phyloP scores from a whole-genome alignment of 495 filamentous ascomycete species.

The Penicillium nucicola region DNA sequence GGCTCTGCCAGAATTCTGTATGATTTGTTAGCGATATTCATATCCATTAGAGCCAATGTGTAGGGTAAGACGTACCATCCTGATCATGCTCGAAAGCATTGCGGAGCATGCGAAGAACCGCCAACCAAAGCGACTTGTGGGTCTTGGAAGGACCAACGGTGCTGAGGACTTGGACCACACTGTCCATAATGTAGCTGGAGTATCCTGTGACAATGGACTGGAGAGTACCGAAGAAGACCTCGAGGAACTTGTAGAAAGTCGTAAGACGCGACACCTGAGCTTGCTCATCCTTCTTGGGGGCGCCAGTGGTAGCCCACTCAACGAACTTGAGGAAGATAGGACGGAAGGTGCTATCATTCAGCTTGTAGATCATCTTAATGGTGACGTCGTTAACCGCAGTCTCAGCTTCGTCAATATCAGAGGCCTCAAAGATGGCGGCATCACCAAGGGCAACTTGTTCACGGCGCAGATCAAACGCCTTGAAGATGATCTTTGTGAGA shows the following conservation, averaged over 20 bases:
- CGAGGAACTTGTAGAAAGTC: conserved; percentile 76
- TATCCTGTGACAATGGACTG: conserved; percentile 95
- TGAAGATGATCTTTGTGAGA: conserved; percentile 68
- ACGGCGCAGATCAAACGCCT: conserved; percentile 69
- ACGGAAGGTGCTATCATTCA: conserved; percentile 95
- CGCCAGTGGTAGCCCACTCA: conserved; percentile 65
- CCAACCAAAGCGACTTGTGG: conserved; percentile 56
- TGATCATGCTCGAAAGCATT: conserved; percentile 79
- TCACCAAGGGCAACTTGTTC: conserved; percentile 38
- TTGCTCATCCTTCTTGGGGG: conserved; percentile 57
- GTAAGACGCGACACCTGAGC: conserved; percentile 55
- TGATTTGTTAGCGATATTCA: conserved; percentile 3
- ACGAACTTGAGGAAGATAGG: conserved; percentile 80
- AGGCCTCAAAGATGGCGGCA: conserved; percentile 38
- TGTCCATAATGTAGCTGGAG: conserved; percentile 77
- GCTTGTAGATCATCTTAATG: conserved; percentile 89
- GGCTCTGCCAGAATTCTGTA: conserved; percentile 82
- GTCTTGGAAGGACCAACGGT: conserved; percentile 44
- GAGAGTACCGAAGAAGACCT: conserved; percentile 74
- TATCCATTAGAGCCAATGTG: no score
- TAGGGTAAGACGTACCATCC: conserved; percentile 46
- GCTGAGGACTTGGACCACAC: conserved; percentile 60
- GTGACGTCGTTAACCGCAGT: conserved; percentile 58
- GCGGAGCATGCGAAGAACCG: conserved; percentile 63
- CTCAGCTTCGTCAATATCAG: conserved; percentile 63